Percentiles rank a stretch among this genome's conserved stretches.
phyloP scores from a whole-genome alignment of 2,329 filamentous ascomycete species.

The Scorias spongiosa region DNA sequence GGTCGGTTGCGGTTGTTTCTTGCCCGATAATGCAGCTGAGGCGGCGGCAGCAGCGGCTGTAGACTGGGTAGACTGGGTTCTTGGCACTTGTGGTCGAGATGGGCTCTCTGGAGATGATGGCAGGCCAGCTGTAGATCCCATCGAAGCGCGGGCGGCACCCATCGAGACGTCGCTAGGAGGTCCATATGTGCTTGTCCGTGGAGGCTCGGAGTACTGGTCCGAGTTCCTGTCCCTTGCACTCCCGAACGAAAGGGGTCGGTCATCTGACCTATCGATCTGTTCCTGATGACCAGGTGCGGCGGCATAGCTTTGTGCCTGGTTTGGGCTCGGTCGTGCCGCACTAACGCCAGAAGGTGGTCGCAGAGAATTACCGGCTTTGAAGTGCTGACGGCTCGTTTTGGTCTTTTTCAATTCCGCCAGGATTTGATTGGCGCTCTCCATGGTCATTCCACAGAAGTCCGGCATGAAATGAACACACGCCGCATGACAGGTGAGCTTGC shows the following conservation, averaged over 20 bases:
- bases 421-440: constrained; percentile 92
- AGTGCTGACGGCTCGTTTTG: constrained; percentile 36
- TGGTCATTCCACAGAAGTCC: constrained; percentile 98
- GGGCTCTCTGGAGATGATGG: constrained; percentile 32
- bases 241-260: constrained; percentile 33
- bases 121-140: constrained; percentile 18
- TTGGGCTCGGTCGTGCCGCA: constrained; percentile 30
- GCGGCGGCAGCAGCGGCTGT: constrained; percentile 34
- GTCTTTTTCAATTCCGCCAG: constrained; percentile 69
- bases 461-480: constrained; percentile 89
- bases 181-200: constrained; percentile 25
- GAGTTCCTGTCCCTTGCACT: constrained; percentile 24
- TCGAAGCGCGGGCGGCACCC: constrained; percentile 33
- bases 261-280: constrained; percentile 16
- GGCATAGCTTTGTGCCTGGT: constrained; percentile 23
- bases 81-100: constrained; percentile 30
- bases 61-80: constrained; percentile 34
- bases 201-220: constrained; percentile 22
- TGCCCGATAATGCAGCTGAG: constrained; percentile 15
- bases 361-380: constrained; percentile 29
- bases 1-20: constrained; percentile 6
- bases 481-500: constrained; percentile 77
- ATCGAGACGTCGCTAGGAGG: constrained; percentile 25
- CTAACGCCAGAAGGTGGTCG: constrained; percentile 29
- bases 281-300: constrained; percentile 22